Evolutionary conservation across 441 rosid genomes (phyloP).

Genomic region (Adansonia rubrostipa): DNA sequence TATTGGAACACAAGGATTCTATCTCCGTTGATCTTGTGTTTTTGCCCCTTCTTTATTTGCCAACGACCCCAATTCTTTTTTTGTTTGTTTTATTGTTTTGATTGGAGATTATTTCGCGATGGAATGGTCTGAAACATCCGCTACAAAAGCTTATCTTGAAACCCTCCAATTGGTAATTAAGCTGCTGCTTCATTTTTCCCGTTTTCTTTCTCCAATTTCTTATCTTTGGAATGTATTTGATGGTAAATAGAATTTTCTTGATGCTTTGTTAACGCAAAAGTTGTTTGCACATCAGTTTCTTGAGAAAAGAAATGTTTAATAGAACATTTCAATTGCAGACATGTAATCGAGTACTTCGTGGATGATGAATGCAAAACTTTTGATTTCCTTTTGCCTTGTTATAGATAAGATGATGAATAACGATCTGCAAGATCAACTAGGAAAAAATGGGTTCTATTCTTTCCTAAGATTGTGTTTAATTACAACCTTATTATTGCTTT

Average conservation of each 20-base stretch:
- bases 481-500: neutral
- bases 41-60: neutral
- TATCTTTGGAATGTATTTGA: neutral
- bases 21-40: neutral
- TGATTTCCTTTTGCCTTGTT: neutral
- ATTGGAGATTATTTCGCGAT: slow-evolving; percentile 20
- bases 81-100: neutral
- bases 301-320: neutral
- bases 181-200: neutral
- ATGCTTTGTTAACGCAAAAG: neutral
- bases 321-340: no score
- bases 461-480: neutral
- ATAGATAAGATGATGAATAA: neutral
- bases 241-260: slow-evolving; percentile 2
- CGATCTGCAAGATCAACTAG: neutral
- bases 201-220: neutral
- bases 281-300: neutral
- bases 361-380: neutral
- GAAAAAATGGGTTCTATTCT: neutral
- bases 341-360: neutral
- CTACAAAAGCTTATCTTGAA: slow-evolving; percentile 50
- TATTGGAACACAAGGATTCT: neutral
- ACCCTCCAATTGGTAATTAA: slow-evolving; percentile 43
- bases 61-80: neutral
- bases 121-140: slow-evolving; percentile 55